Base-by-base conservation (phyloP, 441 rosid species). In the Populus tomentosa region DNA sequence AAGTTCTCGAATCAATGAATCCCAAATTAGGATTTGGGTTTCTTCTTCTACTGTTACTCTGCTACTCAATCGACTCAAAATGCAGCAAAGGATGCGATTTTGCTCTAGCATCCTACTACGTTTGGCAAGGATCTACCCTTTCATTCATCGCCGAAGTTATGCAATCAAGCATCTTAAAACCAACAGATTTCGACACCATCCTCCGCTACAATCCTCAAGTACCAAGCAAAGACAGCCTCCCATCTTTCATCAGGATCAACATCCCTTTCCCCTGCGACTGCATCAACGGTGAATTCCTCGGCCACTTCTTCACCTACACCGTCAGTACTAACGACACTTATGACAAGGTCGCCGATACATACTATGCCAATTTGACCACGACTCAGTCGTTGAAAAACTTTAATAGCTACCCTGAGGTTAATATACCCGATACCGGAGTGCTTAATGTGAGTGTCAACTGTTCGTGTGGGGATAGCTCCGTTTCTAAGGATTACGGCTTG, bases 211-310 rank as follows among this genome's bases (percentile, higher is more conserved):
- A 89, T 79, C 23, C 30, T 26, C 73, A 28, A 70, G 3, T 89
- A 46, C 0, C 77, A 1, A 86, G 59, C 88, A 76, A 84, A 73
- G 89, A 90, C 81, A 71, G 46, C 67, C 20, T 89, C 77, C 3
- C 0, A 0, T 0, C 69, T 8, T 71, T 0, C n/a, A 70, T 23
- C 5, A 84, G 92, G 56, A 65, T 90, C 83, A 82, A 80, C 77
- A n/a, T 90, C 71, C 94, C 94, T 20, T 90, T 89, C 83, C 83
- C 86, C 7, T 90, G 94, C 75, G 89, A 69, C 8, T 90, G 94
- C 84, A 77, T 85, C 86, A 2, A 36, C 67, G 85, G 59, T 10
- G 59, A 83, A 36, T 86, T 88, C 75, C 87, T 56, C 6, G 92
- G 85, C 67, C 89, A 86, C 77, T 78, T 40, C 56, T 90, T 90